Evolutionary conservation across 768 basidiomycete species (phyloP), one percentile per base, ranked within the genome.

Genomic region (Amanita polypyramis): DNA sequence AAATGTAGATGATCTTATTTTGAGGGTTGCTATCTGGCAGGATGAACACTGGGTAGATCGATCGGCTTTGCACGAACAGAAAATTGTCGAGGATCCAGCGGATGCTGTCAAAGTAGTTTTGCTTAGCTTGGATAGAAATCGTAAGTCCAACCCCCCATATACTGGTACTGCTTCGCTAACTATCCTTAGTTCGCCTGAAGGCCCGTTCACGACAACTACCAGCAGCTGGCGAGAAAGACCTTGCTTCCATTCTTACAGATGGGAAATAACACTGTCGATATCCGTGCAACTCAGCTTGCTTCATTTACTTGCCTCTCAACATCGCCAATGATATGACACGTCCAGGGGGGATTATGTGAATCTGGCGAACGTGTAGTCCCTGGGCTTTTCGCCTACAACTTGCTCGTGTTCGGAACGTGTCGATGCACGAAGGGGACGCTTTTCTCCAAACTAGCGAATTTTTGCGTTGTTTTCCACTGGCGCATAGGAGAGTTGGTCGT

Each of bases 1-100:
- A 33, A 90, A 76, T 51, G 93, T 96, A 89, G 96, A 98, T 58
- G 95, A 98, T 58, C 72, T 94, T 45, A 96, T 99, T 50, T 74
- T 98, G 37, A 84, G 87, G 58, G 86, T 92, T 30, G 93, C 90
- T 14, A 75, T 87, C 43, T 97, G 92, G 88, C 95, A 97, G 59
- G 76, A 85, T 46, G 85, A 91, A 29, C 91, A 97, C 59, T 97
- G 92, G 81, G 69, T 82, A 29, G 89, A 95, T 66, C 80, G 92
- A 14, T 82, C 89, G 0, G 70, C 69, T 3, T 67, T 95, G 61
- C 73, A 97, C 43, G 76, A 75, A 51, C 62, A 64, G 6, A 62
- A 59, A 20, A 54, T 59, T 12, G 52, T 63, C n/a, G 63, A 59
- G 40, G 72, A 75, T 19, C 66, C 64, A 15, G 60, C 65, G 17